phyloP scores from a whole-genome alignment of 2,329 filamentous ascomycete species.

The Sporothrix pallida region DNA sequence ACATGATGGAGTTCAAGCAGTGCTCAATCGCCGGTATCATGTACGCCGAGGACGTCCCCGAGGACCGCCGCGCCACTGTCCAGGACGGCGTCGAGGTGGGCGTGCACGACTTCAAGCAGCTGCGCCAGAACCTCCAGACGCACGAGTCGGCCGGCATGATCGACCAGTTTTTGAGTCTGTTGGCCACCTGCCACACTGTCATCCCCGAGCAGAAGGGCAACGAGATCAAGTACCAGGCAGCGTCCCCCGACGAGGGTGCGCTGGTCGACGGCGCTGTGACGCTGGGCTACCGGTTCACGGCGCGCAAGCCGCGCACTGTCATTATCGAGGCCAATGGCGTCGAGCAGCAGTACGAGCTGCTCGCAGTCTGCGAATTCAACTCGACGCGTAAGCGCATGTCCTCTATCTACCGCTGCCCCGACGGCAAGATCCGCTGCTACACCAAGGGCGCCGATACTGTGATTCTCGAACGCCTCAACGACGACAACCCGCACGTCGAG shows the following conservation, averaged over 20 bases:
- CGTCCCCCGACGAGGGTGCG: conserved; percentile 96
- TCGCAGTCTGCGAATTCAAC: conserved; percentile 99
- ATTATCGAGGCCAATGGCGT: conserved; percentile 77
- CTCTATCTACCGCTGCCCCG: conserved; percentile 92
- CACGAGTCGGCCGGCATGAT: conserved; percentile 60
- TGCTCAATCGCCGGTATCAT: conserved; percentile 92
- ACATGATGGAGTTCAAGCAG: conserved; percentile 98
- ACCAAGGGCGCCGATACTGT: conserved; percentile 98
- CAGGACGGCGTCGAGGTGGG: conserved; percentile 78
- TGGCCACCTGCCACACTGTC: conserved; percentile 94
- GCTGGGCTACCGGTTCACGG: conserved; percentile 88
- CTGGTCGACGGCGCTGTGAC: conserved; percentile 86
- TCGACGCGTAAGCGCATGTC: conserved; percentile 98
- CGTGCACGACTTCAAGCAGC: conserved; percentile 81
- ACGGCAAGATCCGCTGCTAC: conserved; percentile 92
- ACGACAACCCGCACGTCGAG: conserved; percentile 85
- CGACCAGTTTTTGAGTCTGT: conserved; percentile 83
- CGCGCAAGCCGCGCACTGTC: conserved; percentile 86
- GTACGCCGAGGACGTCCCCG: conserved; percentile 89
- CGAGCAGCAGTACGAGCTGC: conserved; percentile 81
- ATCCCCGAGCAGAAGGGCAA: conserved; percentile 87
- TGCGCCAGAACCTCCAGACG: conserved; percentile 69
- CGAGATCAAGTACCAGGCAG: conserved; percentile 95
- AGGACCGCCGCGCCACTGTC: conserved; percentile 82
- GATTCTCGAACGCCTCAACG: conserved; percentile 85